These are phyloP conservation scores for Plenodomus lindquistii DNA, from an alignment of 2,329 filamentous ascomycete genomes.

Conservation along the genomic window DNA sequence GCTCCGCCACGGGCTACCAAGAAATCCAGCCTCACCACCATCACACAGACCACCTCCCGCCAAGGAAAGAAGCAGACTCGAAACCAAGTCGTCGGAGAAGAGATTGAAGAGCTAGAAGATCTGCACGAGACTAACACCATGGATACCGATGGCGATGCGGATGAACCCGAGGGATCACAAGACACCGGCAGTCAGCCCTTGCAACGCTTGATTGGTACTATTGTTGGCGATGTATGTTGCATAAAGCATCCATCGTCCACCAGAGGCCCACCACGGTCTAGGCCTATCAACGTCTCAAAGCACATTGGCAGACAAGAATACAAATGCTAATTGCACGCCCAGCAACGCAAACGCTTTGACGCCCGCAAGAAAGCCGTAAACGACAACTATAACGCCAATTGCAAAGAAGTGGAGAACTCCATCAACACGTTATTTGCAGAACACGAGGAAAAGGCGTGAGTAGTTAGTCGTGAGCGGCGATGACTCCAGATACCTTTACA, in stretches of 20 bases:
- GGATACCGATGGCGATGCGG: constrained; percentile 3
- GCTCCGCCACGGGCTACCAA: constrained; percentile 13
- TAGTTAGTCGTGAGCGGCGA: background rate
- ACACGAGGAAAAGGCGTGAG: constrained; percentile 35
- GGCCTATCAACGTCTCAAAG: background rate
- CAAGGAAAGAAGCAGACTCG: constrained; percentile 9
- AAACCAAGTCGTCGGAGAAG: constrained; percentile 5
- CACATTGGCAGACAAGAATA: too few species aligned
- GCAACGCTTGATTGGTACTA: constrained; percentile 22
- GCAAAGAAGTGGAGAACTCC: constrained; percentile 10
- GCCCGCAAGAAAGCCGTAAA: constrained; percentile 21
- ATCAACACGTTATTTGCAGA: constrained; percentile 30
- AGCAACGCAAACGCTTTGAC: constrained; percentile 35
- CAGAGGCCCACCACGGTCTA: background rate
- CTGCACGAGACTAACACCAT: constrained; percentile 5
- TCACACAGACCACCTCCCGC: constrained; percentile 7
- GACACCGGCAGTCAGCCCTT: constrained; percentile 9
- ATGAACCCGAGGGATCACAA: constrained; percentile 9
- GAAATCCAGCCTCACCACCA: constrained; percentile 8
- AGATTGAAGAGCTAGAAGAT: constrained; percentile 8
- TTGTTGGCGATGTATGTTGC: constrained; percentile 28
- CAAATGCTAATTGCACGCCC: constrained; percentile 1
- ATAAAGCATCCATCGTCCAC: background rate
- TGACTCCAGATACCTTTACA: background rate
- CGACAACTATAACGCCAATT: constrained; percentile 20